A percentile compares a stretch with the other conserved stretches of the same genome.
phyloP scores from a whole-genome alignment of 2,329 filamentous ascomycete species.

The Macroventuria anomochaeta region DNA sequence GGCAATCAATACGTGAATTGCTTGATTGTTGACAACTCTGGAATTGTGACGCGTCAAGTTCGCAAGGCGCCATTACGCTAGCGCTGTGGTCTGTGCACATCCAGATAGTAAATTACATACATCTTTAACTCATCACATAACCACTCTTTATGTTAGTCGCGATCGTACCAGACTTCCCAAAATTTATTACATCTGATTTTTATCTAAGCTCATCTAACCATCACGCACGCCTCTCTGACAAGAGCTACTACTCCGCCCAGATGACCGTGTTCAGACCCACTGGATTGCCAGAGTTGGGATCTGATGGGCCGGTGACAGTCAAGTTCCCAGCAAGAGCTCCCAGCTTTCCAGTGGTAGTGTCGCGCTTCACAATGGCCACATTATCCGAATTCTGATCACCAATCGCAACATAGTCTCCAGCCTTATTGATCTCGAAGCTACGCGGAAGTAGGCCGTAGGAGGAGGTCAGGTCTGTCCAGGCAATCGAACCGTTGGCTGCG shows the following conservation, averaged over 20 bases:
- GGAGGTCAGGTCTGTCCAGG: slow-evolving; percentile 40
- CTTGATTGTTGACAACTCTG: too few relatives aligned
- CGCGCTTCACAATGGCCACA: slow-evolving; percentile 43
- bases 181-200: too few relatives aligned
- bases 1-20: too few relatives aligned
- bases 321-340: slow-evolving; percentile 35
- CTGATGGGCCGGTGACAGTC: slow-evolving; percentile 24
- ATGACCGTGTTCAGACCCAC: slow-evolving; percentile 13
- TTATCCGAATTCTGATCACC: slow-evolving; percentile 44
- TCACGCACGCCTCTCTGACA: too few relatives aligned
- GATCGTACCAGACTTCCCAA: too few relatives aligned
- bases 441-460: slow-evolving; percentile 46
- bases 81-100: too few relatives aligned
- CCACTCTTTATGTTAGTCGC: too few relatives aligned
- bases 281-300: slow-evolving; percentile 7
- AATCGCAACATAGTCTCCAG: slow-evolving; percentile 42
- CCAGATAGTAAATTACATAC: too few relatives aligned
- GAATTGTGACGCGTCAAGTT: too few relatives aligned
- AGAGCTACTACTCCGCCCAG: slow-evolving; percentile 6
- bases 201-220: too few relatives aligned
- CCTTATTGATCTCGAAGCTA: slow-evolving; percentile 47
- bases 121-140: too few relatives aligned
- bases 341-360: slow-evolving; percentile 39
- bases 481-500: slow-evolving; percentile 35
- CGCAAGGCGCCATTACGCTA: too few relatives aligned